phyloP scores from a whole-genome alignment of 2,329 filamentous ascomycete genomes.

The Claviceps pusilla region DNA sequence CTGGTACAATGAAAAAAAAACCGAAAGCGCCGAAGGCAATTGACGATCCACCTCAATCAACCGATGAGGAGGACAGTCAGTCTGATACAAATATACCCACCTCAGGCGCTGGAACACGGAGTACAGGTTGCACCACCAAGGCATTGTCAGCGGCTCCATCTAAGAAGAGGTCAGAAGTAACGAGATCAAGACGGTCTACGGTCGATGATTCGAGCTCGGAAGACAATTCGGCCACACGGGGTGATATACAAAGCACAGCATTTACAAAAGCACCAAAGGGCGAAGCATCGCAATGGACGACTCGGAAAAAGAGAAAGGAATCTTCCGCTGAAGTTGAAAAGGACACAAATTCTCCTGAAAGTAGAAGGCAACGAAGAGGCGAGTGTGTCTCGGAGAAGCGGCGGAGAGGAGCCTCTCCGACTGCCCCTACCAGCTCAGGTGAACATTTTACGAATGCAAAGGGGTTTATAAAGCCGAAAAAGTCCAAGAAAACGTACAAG shows the following conservation, averaged over 20 bases:
- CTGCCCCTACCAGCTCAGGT: constrained; percentile 7
- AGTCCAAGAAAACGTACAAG: constrained; percentile 13
- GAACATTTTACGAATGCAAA: constrained; percentile 11
- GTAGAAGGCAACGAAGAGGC: constrained; percentile 4
- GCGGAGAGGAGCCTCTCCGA: background rate
- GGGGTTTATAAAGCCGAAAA: constrained; percentile 12
- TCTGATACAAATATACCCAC: constrained; percentile 1
- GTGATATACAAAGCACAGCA: constrained; percentile 19
- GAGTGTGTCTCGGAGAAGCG: background rate
- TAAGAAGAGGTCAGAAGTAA: background rate
- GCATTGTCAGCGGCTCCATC: background rate
- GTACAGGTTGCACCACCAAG: background rate
- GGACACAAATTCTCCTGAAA: background rate
- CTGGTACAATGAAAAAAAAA: background rate
- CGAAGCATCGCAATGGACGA: constrained; percentile 1
- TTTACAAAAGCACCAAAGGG: constrained; percentile 12
- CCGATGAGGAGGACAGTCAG: constrained; percentile 12
- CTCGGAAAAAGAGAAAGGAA: constrained; percentile 4
- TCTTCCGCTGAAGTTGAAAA: background rate
- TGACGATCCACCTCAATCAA: constrained; percentile 15
- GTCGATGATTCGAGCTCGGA: constrained; percentile 12
- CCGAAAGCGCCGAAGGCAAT: constrained; percentile 7
- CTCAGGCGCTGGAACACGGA: background rate
- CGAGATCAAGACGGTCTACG: background rate
- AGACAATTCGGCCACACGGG: constrained; percentile 13